Evolutionary conservation across 768 basidiomycete genomes (phyloP).

Genomic region (Crucibulum laeve): DNA sequence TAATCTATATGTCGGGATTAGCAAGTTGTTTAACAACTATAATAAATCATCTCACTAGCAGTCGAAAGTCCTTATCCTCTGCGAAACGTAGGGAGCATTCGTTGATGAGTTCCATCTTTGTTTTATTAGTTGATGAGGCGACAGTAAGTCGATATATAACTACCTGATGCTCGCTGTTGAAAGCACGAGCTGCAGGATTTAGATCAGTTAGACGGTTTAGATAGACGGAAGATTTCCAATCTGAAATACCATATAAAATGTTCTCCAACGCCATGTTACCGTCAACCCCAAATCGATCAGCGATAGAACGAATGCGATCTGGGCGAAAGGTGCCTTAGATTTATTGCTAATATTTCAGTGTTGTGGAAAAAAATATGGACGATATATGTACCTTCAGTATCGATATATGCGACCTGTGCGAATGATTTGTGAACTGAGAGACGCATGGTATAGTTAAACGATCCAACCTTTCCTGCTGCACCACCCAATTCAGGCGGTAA

Average conservation of each 20-base stretch:
- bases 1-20: conserved; percentile 50
- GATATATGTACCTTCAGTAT: conserved; percentile 65
- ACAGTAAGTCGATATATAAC: conserved; percentile 4
- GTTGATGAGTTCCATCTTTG: conserved; percentile 86
- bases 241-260: conserved; percentile 89
- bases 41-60: conserved; percentile 41
- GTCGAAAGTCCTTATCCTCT: conserved; percentile 80
- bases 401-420: conserved; percentile 81
- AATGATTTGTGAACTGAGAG: not conserved
- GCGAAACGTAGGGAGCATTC: conserved; percentile 86
- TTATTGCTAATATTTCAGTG: conserved; percentile 13
- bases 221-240: not conserved
- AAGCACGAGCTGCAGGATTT: conserved; percentile 65
- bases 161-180: conserved; percentile 91
- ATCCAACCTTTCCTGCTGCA: conserved; percentile 74
- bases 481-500: conserved; percentile 88
- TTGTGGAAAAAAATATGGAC: not conserved
- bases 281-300: conserved; percentile 93
- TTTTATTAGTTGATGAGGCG: not conserved
- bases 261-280: conserved; percentile 84
- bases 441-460: conserved; percentile 1
- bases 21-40: not conserved
- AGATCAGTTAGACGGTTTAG: not conserved
- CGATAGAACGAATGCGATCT: conserved; percentile 86
- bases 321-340: conserved; percentile 85